Percentiles rank a stretch among this genome's conserved stretches.
These are phyloP conservation scores for Xylaria sp. DNA, from an alignment of 2,329 filamentous ascomycete species.

Conservation along the genomic window DNA sequence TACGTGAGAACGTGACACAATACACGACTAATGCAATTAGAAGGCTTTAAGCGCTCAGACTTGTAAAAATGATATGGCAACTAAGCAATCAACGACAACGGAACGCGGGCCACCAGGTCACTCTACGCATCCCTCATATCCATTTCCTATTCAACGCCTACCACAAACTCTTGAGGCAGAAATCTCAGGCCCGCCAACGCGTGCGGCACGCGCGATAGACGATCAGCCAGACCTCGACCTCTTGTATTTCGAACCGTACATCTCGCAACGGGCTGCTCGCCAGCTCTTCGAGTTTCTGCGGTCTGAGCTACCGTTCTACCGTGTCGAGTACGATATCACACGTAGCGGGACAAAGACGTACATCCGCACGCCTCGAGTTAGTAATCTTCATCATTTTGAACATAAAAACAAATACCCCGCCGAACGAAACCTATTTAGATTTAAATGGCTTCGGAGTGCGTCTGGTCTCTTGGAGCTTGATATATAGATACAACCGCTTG, in stretches of 20 bases:
- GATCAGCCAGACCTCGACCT: conserved; percentile 74
- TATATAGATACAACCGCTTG: background rate
- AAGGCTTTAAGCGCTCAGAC: background rate
- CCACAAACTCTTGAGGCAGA: conserved; percentile 47
- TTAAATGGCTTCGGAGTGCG: too few relatives aligned
- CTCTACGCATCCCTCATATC: conserved; percentile 54
- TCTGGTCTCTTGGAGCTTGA: too few relatives aligned
- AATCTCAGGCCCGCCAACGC: conserved; percentile 54
- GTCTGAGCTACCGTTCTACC: conserved; percentile 74
- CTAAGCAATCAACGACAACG: background rate
- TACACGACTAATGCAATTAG: background rate
- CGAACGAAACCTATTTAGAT: background rate
- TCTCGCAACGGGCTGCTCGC: conserved; percentile 60
- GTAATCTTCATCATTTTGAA: background rate
- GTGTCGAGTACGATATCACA: conserved; percentile 75
- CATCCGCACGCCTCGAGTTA: conserved; percentile 55
- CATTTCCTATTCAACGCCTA: conserved; percentile 55
- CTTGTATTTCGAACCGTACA: conserved; percentile 76
- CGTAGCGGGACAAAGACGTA: conserved; percentile 66
- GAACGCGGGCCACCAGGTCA: conserved; percentile 22
- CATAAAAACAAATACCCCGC: background rate
- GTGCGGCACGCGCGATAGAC: conserved; percentile 61
- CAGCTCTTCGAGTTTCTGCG: conserved; percentile 74
- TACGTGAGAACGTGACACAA: background rate
- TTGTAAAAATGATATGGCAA: background rate